Base-by-base conservation (phyloP, 345 rosid genomes). In the Eucalyptus leucophloia region DNA sequence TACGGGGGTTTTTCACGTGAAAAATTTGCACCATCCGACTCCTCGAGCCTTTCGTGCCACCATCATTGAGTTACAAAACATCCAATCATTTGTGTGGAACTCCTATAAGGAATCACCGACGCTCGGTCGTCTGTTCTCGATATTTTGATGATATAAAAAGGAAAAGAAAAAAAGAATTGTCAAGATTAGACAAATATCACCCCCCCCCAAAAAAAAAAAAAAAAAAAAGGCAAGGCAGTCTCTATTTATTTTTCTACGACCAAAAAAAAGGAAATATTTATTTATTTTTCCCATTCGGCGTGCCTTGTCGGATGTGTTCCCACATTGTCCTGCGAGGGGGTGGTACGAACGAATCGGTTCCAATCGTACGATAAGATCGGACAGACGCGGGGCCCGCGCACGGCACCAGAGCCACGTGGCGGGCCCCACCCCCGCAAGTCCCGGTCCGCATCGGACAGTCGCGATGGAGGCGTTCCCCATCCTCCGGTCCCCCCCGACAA, bases 1-100 rank as follows among this genome's bases (percentile, higher is more conserved):
- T 7, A 3, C 0, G 3, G 2, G 1, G 23, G 1, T 13, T 65
- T 30, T 65, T 65, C 19, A 30, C 10, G 0, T 14, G 19, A 21
- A 15, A 65, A 67, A 67, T 4, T 65, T 67, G 40, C 3, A 3
- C 6, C 40, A 15, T 30, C 3, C 3, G 9, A 7, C 56, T 7
- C 56, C 56, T 51, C n/a, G n/a, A n/a, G n/a, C n/a, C n/a, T n/a
- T n/a, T 23, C 14, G 7, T 11, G 12, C 3, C 5, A 12, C 23
- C 24, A 18, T 4, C 44, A 10, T 32, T 32, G 21, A 72, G 14
- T 34, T 72, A 19, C 1, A 14, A 11, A 10, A 34, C 7, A 69
- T 69, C 21, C 12, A 5, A 1, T 69, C 11, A 5, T 3, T 67
- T 2, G 80, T 32, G 1, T n/a, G 12, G 40, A 69, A 34, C 24